Conservation (phyloP, 768 basidiomycete genomes). For the Boletus rubroflammeus region DNA sequence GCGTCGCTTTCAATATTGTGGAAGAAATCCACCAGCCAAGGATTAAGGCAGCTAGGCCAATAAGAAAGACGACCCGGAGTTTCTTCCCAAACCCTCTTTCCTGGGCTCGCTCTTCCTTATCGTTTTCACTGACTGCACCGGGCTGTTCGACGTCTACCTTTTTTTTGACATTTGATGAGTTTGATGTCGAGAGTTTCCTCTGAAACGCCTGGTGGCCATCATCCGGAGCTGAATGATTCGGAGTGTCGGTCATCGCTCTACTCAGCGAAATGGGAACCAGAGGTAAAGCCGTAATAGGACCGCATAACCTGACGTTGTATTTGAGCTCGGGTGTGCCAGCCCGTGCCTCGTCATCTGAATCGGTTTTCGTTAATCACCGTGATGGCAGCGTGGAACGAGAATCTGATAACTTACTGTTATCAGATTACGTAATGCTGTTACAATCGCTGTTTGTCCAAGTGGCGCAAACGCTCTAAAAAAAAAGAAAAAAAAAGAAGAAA, state of each 20-base stretch:
- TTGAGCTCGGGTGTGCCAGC: background rate
- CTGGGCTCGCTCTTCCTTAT: slow-evolving; percentile 5
- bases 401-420: too few species aligned
- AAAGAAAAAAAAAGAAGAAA: too few species aligned
- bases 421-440: too few species aligned
- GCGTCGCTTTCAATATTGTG: slow-evolving; percentile 62
- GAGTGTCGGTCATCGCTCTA: slow-evolving; percentile 18
- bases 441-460: too few species aligned
- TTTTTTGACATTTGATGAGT: slow-evolving; percentile 11
- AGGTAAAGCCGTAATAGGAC: slow-evolving; percentile 2
- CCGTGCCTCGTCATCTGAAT: background rate
- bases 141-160: slow-evolving; percentile 21
- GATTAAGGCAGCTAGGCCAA: slow-evolving; percentile 54
- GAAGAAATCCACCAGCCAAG: slow-evolving; percentile 86
- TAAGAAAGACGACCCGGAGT: slow-evolving; percentile 46
- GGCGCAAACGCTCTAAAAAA: too few species aligned
- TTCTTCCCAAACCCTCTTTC: slow-evolving; percentile 13
- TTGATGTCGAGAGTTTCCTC: slow-evolving; percentile 18
- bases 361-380: background rate
- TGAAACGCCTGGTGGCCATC: slow-evolving; percentile 10
- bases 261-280: background rate
- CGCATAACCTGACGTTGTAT: slow-evolving; percentile 1
- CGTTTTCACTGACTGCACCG: slow-evolving; percentile 1
- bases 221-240: background rate
- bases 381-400: too few species aligned